Evolutionary conservation across 1,284 basidiomycete species (phyloP).

Genomic region (Microbotryum silenes-acaulis): DNA sequence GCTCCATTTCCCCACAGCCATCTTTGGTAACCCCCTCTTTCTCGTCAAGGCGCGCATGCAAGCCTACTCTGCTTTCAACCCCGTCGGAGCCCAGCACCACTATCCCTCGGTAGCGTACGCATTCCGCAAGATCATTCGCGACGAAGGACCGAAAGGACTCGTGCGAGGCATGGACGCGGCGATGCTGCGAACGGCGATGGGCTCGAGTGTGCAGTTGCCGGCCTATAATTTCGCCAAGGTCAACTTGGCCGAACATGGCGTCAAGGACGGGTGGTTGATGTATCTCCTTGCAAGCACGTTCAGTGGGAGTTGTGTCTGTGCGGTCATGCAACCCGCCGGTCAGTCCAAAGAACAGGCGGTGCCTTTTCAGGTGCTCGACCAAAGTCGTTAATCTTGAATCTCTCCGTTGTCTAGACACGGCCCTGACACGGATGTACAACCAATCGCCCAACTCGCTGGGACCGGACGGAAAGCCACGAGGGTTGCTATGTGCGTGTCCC

Average conservation of each 20-base stretch:
- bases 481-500: slow-evolving; percentile 60
- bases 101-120: slow-evolving; percentile 81
- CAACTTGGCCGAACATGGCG: slow-evolving; percentile 57
- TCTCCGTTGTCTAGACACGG: slow-evolving; percentile 47
- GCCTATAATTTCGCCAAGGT: slow-evolving; percentile 90
- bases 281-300: slow-evolving; percentile 81
- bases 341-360: background rate
- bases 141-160: slow-evolving; percentile 71
- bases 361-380: background rate
- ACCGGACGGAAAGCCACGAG: slow-evolving; percentile 56
- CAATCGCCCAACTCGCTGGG: slow-evolving; percentile 46
- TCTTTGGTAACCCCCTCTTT: slow-evolving; percentile 88
- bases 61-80: slow-evolving; percentile 86
- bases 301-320: slow-evolving; percentile 74
- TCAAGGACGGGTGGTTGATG: slow-evolving; percentile 72
- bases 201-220: slow-evolving; percentile 84
- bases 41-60: slow-evolving; percentile 97
- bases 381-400: background rate
- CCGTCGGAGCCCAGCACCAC: slow-evolving; percentile 85
- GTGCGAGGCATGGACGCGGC: slow-evolving; percentile 88
- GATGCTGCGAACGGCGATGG: slow-evolving; percentile 87
- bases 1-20: slow-evolving; percentile 48
- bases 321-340: slow-evolving; percentile 46
- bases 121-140: slow-evolving; percentile 64
- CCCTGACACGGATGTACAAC: slow-evolving; percentile 92